Evolutionary conservation across 1,139 yeast genomes (phyloP).

Genomic region (Kodamaea plutei): DNA sequence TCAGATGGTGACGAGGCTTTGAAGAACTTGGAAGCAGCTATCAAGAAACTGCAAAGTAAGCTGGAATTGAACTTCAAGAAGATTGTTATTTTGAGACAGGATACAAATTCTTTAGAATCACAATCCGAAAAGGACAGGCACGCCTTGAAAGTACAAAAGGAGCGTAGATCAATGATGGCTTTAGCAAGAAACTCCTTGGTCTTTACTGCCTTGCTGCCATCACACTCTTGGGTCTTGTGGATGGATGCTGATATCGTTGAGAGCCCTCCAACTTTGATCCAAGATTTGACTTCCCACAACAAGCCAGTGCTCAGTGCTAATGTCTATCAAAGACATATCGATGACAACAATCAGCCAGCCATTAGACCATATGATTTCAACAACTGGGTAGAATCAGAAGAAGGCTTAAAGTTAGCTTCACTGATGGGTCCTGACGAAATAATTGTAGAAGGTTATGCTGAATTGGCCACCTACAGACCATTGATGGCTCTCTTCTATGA

Average conservation of each 20-base stretch:
- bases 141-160: constrained; percentile 73
- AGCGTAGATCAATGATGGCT: constrained; percentile 87
- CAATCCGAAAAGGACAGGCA: constrained; percentile 77
- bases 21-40: constrained; percentile 63
- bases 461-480: constrained; percentile 92
- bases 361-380: constrained; percentile 92
- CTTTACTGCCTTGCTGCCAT: constrained; percentile 84
- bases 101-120: constrained; percentile 65
- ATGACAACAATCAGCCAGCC: constrained; percentile 51
- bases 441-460: constrained; percentile 87
- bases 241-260: constrained; percentile 91
- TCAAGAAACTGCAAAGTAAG: constrained; percentile 51
- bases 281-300: constrained; percentile 83
- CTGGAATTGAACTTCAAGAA: constrained; percentile 65
- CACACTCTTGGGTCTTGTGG: constrained; percentile 95
- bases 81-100: constrained; percentile 86
- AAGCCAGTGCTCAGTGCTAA: constrained; percentile 88
- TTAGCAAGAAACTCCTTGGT: constrained; percentile 87
- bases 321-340: constrained; percentile 77
- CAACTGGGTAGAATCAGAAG: constrained; percentile 93
- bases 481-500: constrained; percentile 88
- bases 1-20: constrained; percentile 77
- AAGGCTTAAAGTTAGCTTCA: constrained; percentile 71
- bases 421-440: constrained; percentile 81
- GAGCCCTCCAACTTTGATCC: constrained; percentile 74